Base-by-base conservation (phyloP, 2,329 filamentous ascomycete species). In the Shiraia bambusicola region DNA sequence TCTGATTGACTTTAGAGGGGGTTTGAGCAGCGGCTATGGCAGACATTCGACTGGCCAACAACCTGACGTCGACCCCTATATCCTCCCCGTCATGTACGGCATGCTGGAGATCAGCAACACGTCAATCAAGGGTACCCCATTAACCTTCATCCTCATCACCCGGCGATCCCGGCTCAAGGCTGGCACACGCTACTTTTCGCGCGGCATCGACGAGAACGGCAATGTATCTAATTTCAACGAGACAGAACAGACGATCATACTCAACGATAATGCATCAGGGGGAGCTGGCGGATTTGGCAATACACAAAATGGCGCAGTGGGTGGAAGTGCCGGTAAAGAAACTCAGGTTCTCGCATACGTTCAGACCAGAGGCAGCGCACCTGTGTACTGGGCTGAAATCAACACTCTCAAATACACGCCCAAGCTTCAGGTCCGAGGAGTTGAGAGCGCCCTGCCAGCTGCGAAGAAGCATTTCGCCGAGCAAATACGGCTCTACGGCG, bases 221-320 rank as follows among this genome's bases (percentile, higher is more conserved):
- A 83, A 97, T 66, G 93, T 93, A n/a, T 89, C 93, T 53, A 98
- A 98, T 69, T 98, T 92, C 78, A 98, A 98, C 65, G 93, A 98
- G 76, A 97, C 93, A 0, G 93, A 98, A 66, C 93, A 98, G 66
- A 77, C 93, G 25, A 78, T 95, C 47, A 82, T 98, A 27, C 71
- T 97, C 55, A 97, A 97, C 59, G 93, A 97, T 69, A 79, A 74
- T 40, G 78, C 80, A 34, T 78, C 78, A 3, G 82, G 82, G 42
- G 86, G 86, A 1, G 72, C 93, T 30, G 84, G 87, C 28, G 91
- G 90, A 6, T 95, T 88, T 68, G 86, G 80, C 44, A 83, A 86
- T 14, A 86, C 87, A 74, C 81, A 87, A 59, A 90, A 87, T 63
- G 85, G 84, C 48, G 86, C 32, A 28, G 52, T 48, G 4, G 79